Evolutionary conservation across 345 rosid species (phyloP).

Genomic region (Hypericum androsaemum): DNA sequence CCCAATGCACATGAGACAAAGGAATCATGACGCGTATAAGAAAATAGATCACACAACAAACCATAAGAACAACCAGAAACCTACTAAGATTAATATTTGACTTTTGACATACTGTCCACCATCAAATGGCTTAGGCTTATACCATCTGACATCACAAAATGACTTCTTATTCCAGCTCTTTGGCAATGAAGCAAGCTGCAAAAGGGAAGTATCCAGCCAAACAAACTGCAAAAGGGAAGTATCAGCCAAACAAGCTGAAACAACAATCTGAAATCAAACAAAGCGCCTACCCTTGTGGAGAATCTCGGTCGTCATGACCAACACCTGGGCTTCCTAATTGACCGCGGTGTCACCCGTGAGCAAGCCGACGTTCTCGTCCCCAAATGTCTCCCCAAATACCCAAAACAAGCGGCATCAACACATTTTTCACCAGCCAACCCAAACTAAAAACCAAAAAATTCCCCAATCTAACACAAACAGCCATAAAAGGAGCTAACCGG

Average conservation of each 20-base stretch:
- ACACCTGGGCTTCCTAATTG: constrained; percentile 75
- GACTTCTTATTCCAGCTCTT: too few species aligned
- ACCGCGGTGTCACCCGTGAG: constrained; percentile 87
- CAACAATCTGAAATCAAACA: background rate
- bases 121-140: too few species aligned
- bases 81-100: too few species aligned
- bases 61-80: too few species aligned
- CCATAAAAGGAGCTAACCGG: constrained; percentile 32
- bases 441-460: background rate
- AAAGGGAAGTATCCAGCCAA: background rate
- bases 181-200: too few species aligned
- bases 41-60: too few species aligned
- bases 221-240: background rate
- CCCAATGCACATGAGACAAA: constrained; percentile 53
- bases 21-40: too few species aligned
- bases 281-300: constrained; percentile 58
- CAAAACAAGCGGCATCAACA: constrained; percentile 2
- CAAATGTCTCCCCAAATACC: constrained; percentile 63
- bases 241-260: background rate
- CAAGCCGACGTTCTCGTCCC: constrained; percentile 78
- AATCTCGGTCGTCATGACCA: constrained; percentile 94
- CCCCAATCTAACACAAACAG: background rate
- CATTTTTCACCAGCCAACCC: background rate
- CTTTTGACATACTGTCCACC: too few species aligned
- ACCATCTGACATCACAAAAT: too few species aligned